Base-by-base conservation (phyloP, 2,329 filamentous ascomycete genomes). In the Beauveria caledonica region DNA sequence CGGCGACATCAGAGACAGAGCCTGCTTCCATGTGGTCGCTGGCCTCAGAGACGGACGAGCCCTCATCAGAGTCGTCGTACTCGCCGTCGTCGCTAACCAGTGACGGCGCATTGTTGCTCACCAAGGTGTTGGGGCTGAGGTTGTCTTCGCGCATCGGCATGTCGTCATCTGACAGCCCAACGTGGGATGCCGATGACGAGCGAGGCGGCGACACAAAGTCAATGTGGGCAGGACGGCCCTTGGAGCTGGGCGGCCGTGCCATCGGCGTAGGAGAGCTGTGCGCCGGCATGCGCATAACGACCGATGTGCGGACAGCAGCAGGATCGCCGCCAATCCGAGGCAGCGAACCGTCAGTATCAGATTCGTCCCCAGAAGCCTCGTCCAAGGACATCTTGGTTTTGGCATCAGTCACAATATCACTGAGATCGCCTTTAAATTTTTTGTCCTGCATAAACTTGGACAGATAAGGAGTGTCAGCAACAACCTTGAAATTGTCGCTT, bases 51-150 rank as follows among this genome's bases (percentile, higher is more conserved):
- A 79, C 76, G 3, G 80, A 80, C 4, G 84, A 87, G 50, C 79
- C 81, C 62, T 85, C 84, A 60, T 88, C 85, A 1, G 86, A 89
- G 60, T 87, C 86, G 65, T 89, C 88, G 67, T 88, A 90, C 69
- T 91, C 88, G 66, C 88, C 87, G 68, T 91, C 88, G 72, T 92
- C 89, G 73, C 88, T 90, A 68, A 92, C 88, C 53, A 92, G 79
- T 66, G 87, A 91, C 23, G 89, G 89, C 9, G 89, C 88, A 65
- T 89, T 89, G 72, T 90, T 90, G 71, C 87, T 88, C 55, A 86
- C 79, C 49, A 86, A 74, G 0, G 86, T 88, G 66, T 85, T 85
- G 5, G 88, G 88, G 67, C 86, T 90, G 61, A 89, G 73, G 58
- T 89, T 84, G 51, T 79, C 77, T 59, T 86, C 83, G 36, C 73